Percentiles rank a stretch among this genome's conserved stretches.
Evolutionary conservation across 2,329 filamentous ascomycete genomes (phyloP).

Genomic region (Pseudocercospora pini-densiflorae): DNA sequence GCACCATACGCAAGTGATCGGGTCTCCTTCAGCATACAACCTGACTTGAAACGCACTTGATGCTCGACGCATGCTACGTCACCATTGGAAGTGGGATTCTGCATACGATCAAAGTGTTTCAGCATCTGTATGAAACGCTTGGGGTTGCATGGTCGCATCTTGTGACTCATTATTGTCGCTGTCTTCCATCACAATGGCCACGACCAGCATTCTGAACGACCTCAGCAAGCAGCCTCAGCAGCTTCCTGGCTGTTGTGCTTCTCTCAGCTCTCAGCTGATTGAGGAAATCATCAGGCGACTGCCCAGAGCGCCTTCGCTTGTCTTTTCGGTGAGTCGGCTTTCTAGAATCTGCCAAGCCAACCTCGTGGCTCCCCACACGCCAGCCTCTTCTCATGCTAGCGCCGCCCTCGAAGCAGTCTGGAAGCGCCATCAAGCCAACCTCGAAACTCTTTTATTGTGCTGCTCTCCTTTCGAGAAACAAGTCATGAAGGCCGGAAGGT

Average conservation of each 20-base stretch:
- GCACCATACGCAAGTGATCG: background rate
- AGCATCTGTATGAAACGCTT: conserved; percentile 8
- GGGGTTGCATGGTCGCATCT: background rate
- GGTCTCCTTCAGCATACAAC: background rate
- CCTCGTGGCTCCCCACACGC: background rate
- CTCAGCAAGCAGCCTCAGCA: conserved; percentile 15
- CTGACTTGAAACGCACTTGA: conserved; percentile 5
- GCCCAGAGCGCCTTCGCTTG: conserved; percentile 24
- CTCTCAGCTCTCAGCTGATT: conserved; percentile 26
- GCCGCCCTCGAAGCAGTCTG: background rate
- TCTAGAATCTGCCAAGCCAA: background rate
- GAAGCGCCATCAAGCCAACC: background rate
- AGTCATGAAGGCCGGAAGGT: background rate
- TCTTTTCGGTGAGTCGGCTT: conserved; percentile 29
- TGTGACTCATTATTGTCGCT: conserved; percentile 26
- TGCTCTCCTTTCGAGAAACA: background rate
- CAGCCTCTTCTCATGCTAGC: too few relatives aligned
- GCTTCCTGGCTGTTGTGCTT: conserved; percentile 27
- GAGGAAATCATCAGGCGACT: conserved; percentile 19
- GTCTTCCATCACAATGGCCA: background rate
- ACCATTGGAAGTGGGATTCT: conserved; percentile 5
- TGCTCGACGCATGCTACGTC: background rate
- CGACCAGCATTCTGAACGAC: conserved; percentile 7
- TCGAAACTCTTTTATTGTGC: too few relatives aligned
- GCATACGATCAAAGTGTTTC: conserved; percentile 9